These are phyloP conservation scores for Rhododendron ferrugineum DNA, from an alignment of 148 eudicot species.

Conservation along the genomic window DNA sequence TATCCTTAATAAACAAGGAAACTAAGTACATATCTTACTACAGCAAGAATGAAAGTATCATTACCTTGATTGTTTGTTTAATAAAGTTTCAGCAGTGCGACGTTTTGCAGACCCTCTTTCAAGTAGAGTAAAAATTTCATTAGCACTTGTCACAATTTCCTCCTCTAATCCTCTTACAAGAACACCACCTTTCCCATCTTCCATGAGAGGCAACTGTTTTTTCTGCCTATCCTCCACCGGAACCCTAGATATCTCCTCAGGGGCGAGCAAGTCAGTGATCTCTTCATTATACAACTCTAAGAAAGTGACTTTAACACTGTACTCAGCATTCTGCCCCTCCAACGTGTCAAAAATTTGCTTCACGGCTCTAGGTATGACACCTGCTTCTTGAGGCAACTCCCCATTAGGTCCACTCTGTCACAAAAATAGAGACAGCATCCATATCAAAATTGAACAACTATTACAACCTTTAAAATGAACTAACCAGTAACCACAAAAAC, in stretches of 20 bases:
- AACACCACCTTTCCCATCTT: constrained; percentile 96
- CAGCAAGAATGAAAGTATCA: neutral
- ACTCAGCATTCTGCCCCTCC: constrained; percentile 92
- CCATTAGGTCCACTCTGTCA: constrained; percentile 75
- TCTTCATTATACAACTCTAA: constrained; percentile 94
- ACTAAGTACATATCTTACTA: neutral
- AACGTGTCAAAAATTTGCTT: constrained; percentile 90
- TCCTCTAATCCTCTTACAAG: constrained; percentile 90
- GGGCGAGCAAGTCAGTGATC: constrained; percentile 93
- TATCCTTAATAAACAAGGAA: neutral
- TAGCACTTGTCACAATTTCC: constrained; percentile 89
- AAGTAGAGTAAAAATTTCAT: constrained; percentile 82
- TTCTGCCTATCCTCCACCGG: constrained; percentile 75
- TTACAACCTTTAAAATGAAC: neutral
- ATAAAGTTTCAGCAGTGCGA: constrained; percentile 89
- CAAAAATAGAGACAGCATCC: neutral
- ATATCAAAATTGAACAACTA: neutral
- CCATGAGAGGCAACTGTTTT: constrained; percentile 86
- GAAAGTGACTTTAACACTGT: constrained; percentile 94
- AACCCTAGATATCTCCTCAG: constrained; percentile 73
- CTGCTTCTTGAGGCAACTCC: constrained; percentile 86
- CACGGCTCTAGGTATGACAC: constrained; percentile 93
- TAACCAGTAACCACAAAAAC: neutral
- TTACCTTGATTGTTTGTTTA: constrained; percentile 91
- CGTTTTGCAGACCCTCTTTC: constrained; percentile 96